Base-by-base conservation (phyloP, 2,329 filamentous ascomycete genomes). In the Fusarium hostae region DNA sequence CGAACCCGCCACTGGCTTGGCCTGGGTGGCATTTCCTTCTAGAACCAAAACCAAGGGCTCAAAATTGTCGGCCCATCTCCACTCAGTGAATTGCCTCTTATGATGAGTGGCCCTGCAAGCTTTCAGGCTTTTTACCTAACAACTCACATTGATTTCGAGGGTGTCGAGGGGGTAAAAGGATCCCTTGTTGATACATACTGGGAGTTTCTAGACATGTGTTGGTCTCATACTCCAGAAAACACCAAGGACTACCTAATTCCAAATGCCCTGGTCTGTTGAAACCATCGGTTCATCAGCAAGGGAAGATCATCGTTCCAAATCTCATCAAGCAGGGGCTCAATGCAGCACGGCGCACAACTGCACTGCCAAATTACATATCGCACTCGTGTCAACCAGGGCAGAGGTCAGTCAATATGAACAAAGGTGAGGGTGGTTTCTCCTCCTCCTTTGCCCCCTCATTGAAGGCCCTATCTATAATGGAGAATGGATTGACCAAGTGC, bases 261-360 rank as follows among this genome's bases (percentile, higher is more conserved):
- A 43, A 35, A 40, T 55, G 30, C 44, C 47, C 41, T 43, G 26
- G 28, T 51, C 50, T 59, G 44, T 13, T 45, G 52, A 56, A 59
- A 52, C 63, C 58, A 39, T 58, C 37, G 54, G 57, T 56, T 20
- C 43, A 39, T 47, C 32, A 32, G 37, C 41, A 47, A 45, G 47
- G 24, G 47, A 39, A 56, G 65, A 72, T 70, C 52, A 45, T 57
- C 56, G 39, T 44, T 64, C 52, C 54, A 43, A 52, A 70, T 59
- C 37, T 51, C 15, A 50, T 45, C 39, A 45, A 20, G 26, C 69
- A 58, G 44, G 51, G 55, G 35, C 34, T 63, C 37, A 66, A n/a
- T 24, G 34, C 35, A 37, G 61, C 28, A 47, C 28, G 18, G 32
- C 11, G 11, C 51, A 44, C n/a, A 32, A 22, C 22, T 44, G 13